phyloP scores from a whole-genome alignment of 345 rosid species.

The Boechera retrofracta region DNA sequence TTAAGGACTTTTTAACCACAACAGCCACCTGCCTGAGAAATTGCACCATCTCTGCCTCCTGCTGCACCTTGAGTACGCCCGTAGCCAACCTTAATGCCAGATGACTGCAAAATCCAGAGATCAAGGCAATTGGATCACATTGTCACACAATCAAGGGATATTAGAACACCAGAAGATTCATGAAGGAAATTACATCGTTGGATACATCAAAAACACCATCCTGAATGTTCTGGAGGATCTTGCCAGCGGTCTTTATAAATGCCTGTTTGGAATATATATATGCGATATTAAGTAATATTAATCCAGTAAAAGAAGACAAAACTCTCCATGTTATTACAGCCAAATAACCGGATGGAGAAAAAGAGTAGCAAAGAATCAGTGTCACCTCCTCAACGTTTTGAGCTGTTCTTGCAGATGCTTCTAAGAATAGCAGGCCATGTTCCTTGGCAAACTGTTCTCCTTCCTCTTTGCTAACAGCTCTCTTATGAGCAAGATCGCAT shows the following conservation, averaged over 20 bases:
- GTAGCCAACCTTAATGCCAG: constrained; percentile 89
- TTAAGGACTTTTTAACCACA: constrained; percentile 50
- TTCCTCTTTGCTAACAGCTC: constrained; percentile 98
- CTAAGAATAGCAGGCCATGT: constrained; percentile 85
- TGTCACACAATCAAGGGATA: background rate
- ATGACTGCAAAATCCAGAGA: constrained; percentile 60
- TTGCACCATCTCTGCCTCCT: constrained; percentile 75
- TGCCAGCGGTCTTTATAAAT: constrained; percentile 84
- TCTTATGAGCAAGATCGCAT: constrained; percentile 83
- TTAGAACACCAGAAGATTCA: background rate
- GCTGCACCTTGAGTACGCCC: constrained; percentile 79
- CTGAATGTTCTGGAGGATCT: constrained; percentile 89
- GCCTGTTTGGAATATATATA: constrained; percentile 56
- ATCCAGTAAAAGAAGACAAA: background rate
- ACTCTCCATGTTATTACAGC: background rate
- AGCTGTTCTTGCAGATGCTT: constrained; percentile 98
- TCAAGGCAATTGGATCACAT: background rate
- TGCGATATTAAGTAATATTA: background rate
- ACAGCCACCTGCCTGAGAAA: constrained; percentile 80
- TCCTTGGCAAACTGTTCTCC: constrained; percentile 98
- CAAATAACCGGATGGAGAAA: background rate
- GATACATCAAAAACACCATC: constrained; percentile 89
- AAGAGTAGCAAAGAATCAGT: background rate
- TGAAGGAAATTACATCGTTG: constrained; percentile 62
- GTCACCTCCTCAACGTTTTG: constrained; percentile 96